phyloP scores from a whole-genome alignment of 2,329 filamentous ascomycete species.

The Phialocephala subalpina region DNA sequence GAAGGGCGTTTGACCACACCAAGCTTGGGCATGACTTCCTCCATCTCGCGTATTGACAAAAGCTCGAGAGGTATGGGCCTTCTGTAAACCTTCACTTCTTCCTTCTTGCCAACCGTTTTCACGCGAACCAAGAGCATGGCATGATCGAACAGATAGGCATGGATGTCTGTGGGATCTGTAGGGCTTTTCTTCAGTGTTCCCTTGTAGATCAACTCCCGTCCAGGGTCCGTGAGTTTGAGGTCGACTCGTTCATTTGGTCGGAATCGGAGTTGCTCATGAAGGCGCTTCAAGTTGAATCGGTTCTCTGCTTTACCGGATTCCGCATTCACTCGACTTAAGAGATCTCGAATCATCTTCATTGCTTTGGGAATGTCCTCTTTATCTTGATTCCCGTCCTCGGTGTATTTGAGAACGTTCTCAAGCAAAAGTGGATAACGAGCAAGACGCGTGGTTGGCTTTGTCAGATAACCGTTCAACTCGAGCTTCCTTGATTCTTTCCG shows the following conservation, averaged over 20 bases:
- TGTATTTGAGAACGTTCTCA: conserved; percentile 92
- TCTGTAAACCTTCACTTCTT: conserved; percentile 94
- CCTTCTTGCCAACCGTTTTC: conserved; percentile 90
- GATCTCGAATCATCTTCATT: conserved; percentile 84
- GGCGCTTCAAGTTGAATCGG: conserved; percentile 90
- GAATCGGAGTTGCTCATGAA: conserved; percentile 93
- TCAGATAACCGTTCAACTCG: conserved; percentile 96
- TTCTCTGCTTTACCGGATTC: conserved; percentile 98
- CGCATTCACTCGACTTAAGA: conserved; percentile 87
- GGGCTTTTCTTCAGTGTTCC: conserved; percentile 92
- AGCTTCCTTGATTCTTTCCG: conserved; percentile 96
- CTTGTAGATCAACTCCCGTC: conserved; percentile 93
- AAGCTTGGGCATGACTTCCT: conserved; percentile 85
- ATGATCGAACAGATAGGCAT: conserved; percentile 95
- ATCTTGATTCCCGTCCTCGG: conserved; percentile 87
- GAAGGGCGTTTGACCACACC: conserved; percentile 87
- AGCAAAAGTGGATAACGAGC: conserved; percentile 92
- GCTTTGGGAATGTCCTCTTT: conserved; percentile 93
- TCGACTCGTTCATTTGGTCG: conserved; percentile 90
- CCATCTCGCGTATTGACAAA: conserved; percentile 95
- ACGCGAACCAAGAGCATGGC: conserved; percentile 90
- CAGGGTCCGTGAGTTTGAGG: conserved; percentile 91
- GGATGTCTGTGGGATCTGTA: conserved; percentile 88
- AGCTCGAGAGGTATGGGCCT: conserved; percentile 94
- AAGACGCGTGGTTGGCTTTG: conserved; percentile 94